A percentile compares a stretch with the other conserved stretches of the same genome.
Conservation (phyloP, 768 basidiomycete species). For the Rhodotorula toruloides region DNA sequence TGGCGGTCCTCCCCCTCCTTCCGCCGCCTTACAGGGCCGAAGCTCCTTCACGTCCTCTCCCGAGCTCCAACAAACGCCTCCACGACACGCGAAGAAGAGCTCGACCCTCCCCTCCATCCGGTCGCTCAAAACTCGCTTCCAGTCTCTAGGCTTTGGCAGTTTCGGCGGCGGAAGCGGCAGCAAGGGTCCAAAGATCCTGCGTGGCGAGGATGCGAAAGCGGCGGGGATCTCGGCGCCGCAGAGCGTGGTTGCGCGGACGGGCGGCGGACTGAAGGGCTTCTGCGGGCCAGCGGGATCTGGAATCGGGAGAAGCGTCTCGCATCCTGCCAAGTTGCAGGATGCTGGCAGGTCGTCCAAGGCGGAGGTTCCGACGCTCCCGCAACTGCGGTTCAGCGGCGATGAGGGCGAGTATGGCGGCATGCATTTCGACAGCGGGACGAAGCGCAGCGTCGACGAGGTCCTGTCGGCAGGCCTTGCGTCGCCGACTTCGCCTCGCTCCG, state of each 20-base stretch:
- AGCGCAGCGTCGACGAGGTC: constrained; percentile 1
- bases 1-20: too few species aligned
- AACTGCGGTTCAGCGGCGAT: background rate
- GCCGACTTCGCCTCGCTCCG: background rate
- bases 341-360: background rate
- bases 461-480: too few species aligned
- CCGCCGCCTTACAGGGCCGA: too few species aligned
- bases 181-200: constrained; percentile 6
- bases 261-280: constrained; percentile 4
- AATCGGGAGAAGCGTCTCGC: background rate
- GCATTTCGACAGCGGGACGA: too few species aligned
- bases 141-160: background rate
- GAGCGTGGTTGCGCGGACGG: background rate
- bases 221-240: background rate
- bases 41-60: too few species aligned
- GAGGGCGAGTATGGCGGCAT: background rate
- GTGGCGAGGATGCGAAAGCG: background rate
- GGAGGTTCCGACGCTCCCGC: background rate
- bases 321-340: background rate
- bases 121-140: constrained; percentile 8
- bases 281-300: background rate
- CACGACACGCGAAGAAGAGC: background rate
- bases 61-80: too few species aligned
- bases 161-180: background rate
- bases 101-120: constrained; percentile 12